Evolutionary conservation across 257 asterid species (phyloP).

Genomic region (Nicotiana attenuata): DNA sequence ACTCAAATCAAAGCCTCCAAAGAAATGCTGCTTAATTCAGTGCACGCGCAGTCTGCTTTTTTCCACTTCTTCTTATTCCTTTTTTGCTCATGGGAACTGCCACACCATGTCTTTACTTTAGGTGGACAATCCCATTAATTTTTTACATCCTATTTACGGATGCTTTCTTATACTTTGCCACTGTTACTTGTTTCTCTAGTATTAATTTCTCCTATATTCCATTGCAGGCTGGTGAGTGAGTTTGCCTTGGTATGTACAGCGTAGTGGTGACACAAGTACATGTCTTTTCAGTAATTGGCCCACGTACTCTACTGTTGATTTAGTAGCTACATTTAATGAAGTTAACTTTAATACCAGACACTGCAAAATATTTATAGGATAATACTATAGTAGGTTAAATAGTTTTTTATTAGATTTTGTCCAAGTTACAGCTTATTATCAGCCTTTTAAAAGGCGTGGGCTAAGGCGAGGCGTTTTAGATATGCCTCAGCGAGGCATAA

Average conservation of each 20-base stretch:
- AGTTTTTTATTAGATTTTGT: too few relatives aligned
- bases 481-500: too few relatives aligned
- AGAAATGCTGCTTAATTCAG: conserved; percentile 26
- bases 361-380: neutral
- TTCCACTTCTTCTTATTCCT: neutral
- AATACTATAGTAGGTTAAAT: too few relatives aligned
- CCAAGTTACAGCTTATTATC: too few relatives aligned
- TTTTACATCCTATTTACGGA: neutral
- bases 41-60: conserved; percentile 42
- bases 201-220: neutral
- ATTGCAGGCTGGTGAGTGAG: neutral
- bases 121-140: conserved; percentile 26
- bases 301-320: neutral
- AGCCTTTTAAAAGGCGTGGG: too few relatives aligned
- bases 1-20: conserved; percentile 18
- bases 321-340: neutral
- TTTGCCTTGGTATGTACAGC: neutral
- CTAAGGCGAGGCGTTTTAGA: too few relatives aligned
- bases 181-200: neutral
- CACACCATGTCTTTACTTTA: conserved; percentile 42
- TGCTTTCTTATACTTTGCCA: neutral
- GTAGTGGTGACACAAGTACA: neutral
- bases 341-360: neutral
- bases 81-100: conserved; percentile 33
- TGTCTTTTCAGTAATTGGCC: neutral